Evolutionary conservation across 345 rosid genomes (phyloP).

Genomic region (Lepidium africanum): DNA sequence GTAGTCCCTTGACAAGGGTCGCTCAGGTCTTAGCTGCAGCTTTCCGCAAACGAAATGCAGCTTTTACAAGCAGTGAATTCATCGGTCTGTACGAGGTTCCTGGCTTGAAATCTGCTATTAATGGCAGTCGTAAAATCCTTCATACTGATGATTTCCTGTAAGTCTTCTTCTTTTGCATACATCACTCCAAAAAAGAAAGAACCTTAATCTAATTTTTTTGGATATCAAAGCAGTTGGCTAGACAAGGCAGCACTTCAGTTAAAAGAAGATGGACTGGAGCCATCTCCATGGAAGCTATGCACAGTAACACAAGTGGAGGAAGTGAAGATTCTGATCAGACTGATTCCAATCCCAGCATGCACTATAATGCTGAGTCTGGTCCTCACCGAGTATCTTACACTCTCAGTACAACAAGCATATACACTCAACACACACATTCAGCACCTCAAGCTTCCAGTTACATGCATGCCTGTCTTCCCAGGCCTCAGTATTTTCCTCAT

Average conservation of each 20-base stretch:
- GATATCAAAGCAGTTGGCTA: slow-evolving; percentile 44
- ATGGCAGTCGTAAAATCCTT: slow-evolving; percentile 72
- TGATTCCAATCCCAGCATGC: slow-evolving; percentile 74
- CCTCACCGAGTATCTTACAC: slow-evolving; percentile 75
- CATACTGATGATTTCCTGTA: slow-evolving; percentile 70
- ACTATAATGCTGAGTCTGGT: slow-evolving; percentile 57
- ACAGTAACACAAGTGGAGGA: slow-evolving; percentile 93
- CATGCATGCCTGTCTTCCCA: slow-evolving; percentile 92
- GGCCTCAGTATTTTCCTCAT: slow-evolving; percentile 79
- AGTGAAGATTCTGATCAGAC: slow-evolving; percentile 71
- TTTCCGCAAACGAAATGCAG: slow-evolving; percentile 47
- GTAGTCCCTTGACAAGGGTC: slow-evolving; percentile 87
- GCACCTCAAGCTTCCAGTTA: slow-evolving; percentile 68
- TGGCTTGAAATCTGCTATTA: slow-evolving; percentile 67
- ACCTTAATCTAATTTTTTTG: background rate
- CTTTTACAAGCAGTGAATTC: slow-evolving; percentile 61
- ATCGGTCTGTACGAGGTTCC: slow-evolving; percentile 73
- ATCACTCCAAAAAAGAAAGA: too few species aligned
- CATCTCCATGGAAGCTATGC: slow-evolving; percentile 85
- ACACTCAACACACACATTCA: slow-evolving; percentile 71
- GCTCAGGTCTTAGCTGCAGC: slow-evolving; percentile 86
- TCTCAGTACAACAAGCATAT: slow-evolving; percentile 84
- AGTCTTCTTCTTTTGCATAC: background rate
- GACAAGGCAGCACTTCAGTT: slow-evolving; percentile 85
- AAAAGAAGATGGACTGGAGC: slow-evolving; percentile 62